phyloP scores from a whole-genome alignment of 495 filamentous ascomycete species.

The Hypoxylon lienhwacheense region DNA sequence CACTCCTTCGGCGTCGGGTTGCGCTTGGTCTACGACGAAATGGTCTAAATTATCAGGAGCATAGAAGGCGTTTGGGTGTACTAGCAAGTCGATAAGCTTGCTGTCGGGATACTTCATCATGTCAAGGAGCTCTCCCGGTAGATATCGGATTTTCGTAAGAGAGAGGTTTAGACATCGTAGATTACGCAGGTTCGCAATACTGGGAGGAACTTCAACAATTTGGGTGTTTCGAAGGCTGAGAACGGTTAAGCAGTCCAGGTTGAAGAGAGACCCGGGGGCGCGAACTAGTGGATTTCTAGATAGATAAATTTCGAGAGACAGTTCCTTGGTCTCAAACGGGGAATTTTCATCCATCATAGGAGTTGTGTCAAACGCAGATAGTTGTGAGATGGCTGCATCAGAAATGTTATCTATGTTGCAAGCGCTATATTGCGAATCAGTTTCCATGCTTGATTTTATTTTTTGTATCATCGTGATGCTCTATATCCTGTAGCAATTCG shows the following conservation, averaged over 20 bases:
- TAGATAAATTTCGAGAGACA: constrained; percentile 65
- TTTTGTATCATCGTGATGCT: background rate
- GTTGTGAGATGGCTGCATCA: constrained; percentile 54
- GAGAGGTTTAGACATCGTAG: constrained; percentile 70
- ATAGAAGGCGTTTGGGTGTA: constrained; percentile 55
- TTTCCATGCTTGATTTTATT: background rate
- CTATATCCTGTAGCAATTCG: background rate
- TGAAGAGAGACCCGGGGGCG: constrained; percentile 56
- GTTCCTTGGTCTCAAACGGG: constrained; percentile 46
- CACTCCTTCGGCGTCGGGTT: background rate
- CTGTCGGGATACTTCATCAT: constrained; percentile 52
- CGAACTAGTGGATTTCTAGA: constrained; percentile 59
- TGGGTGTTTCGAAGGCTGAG: constrained; percentile 74
- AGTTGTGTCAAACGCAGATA: constrained; percentile 61
- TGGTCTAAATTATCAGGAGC: constrained; percentile 31
- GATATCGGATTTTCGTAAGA: constrained; percentile 64
- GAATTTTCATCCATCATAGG: constrained; percentile 45
- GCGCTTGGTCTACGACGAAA: background rate
- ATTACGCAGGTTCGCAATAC: constrained; percentile 64
- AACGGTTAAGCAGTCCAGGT: constrained; percentile 61
- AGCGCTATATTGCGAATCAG: constrained; percentile 38
- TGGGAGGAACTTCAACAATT: constrained; percentile 63
- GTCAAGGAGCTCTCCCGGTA: constrained; percentile 71
- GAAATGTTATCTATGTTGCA: constrained; percentile 44
- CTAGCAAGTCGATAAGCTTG: constrained; percentile 41